Evolutionary conservation across 192 early-diverging fungal genomes (phyloP).

Genomic region (Allomyces arbusculus): DNA sequence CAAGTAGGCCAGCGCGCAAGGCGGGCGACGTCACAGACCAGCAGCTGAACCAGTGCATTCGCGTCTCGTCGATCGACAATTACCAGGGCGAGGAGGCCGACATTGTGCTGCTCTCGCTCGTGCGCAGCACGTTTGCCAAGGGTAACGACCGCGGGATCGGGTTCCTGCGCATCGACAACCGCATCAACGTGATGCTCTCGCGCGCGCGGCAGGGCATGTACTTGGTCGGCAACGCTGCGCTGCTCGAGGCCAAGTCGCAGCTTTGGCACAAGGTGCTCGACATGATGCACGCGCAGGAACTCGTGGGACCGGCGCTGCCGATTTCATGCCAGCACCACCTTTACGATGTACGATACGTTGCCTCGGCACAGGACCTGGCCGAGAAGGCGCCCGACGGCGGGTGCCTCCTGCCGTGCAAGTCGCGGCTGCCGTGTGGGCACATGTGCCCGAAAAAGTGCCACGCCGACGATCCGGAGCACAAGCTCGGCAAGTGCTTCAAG

Average conservation of each 20-base stretch:
- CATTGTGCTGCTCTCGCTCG: slow-evolving; percentile 14
- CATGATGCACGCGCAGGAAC: slow-evolving; percentile 5
- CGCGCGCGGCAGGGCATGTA: slow-evolving; percentile 19
- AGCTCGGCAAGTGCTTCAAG: slow-evolving; percentile 5
- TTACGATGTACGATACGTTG: neutral
- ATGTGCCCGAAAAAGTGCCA: slow-evolving; percentile 13
- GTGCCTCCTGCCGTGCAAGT: slow-evolving; percentile 9
- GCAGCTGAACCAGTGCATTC: neutral
- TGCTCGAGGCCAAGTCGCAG: slow-evolving; percentile 5
- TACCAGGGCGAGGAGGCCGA: slow-evolving; percentile 23
- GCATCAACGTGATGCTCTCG: slow-evolving; percentile 15
- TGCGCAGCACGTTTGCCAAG: slow-evolving; percentile 4
- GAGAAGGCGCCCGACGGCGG: slow-evolving; percentile 14
- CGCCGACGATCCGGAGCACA: slow-evolving; percentile 12
- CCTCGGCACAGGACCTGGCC: slow-evolving; percentile 2
- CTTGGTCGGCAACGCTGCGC: slow-evolving; percentile 10
- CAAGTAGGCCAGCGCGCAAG: neutral
- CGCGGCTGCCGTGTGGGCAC: slow-evolving; percentile 15
- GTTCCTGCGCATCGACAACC: slow-evolving; percentile 15
- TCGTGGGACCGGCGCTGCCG: slow-evolving; percentile 5
- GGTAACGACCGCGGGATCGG: slow-evolving; percentile 8
- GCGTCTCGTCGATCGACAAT: slow-evolving; percentile 19
- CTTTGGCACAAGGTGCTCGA: slow-evolving; percentile 10
- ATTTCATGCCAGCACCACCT: slow-evolving; percentile 11
- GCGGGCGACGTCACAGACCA: no score